Conservation (phyloP, 768 basidiomycete genomes). For the Tricholoma bakamatsutake region DNA sequence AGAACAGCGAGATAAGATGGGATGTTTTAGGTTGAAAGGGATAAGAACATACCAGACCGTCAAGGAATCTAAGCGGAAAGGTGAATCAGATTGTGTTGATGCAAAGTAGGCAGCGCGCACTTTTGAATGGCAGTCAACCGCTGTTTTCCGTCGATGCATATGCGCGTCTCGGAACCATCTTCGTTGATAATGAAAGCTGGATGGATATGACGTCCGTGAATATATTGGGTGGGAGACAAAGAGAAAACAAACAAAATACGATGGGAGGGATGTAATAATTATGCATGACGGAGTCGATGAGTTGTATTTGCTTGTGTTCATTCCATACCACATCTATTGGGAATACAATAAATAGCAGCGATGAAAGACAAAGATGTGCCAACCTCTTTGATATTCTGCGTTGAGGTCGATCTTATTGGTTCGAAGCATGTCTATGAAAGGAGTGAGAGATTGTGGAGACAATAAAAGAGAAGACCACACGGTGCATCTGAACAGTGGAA, state of each 20-base stretch:
- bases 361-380: slow-evolving; percentile 6
- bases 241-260: slow-evolving; percentile 46
- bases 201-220: background rate
- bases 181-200: slow-evolving; percentile 33
- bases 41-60: slow-evolving; percentile 42
- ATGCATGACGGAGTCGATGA: slow-evolving; percentile 60
- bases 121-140: slow-evolving; percentile 59
- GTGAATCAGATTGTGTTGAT: background rate
- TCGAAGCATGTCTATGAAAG: slow-evolving; percentile 40
- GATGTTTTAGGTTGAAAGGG: background rate
- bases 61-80: slow-evolving; percentile 39
- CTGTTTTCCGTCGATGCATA: slow-evolving; percentile 73
- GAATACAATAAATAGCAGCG: background rate
- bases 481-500: slow-evolving; percentile 37
- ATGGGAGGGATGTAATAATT: slow-evolving; percentile 66
- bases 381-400: slow-evolving; percentile 64
- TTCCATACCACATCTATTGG: slow-evolving; percentile 57
- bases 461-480: slow-evolving; percentile 20
- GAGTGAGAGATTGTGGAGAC: background rate
- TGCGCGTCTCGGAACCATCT: slow-evolving; percentile 39
- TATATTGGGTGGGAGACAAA: background rate
- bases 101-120: slow-evolving; percentile 23
- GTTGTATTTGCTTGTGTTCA: slow-evolving; percentile 49
- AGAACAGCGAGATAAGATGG: background rate
- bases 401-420: slow-evolving; percentile 46